These are phyloP conservation scores for Eleusine indica DNA, from an alignment of 176 grass and related monocot species.

Conservation along the genomic window DNA sequence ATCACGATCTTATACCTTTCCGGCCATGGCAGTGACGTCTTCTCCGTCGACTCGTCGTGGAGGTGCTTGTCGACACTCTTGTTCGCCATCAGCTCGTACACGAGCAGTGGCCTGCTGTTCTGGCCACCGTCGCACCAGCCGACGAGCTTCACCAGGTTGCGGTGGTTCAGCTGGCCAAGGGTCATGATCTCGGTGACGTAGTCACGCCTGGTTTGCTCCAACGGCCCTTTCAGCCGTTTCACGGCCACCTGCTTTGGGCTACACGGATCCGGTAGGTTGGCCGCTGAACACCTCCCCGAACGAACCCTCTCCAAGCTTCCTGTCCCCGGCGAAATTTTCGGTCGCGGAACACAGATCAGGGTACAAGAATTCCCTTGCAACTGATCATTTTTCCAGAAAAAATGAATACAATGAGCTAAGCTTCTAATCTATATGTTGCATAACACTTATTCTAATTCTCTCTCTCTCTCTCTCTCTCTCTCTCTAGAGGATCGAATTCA, in stretches of 20 bases:
- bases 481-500: too few species aligned
- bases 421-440: too few species aligned
- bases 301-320: neutral
- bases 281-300: conserved; percentile 26
- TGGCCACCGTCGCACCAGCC: neutral
- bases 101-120: neutral
- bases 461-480: too few species aligned
- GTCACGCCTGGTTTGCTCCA: neutral
- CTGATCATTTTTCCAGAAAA: neutral
- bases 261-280: neutral
- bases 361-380: conserved; percentile 28
- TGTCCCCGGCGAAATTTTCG: neutral
- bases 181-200: conserved; percentile 18
- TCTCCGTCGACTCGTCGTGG: neutral
- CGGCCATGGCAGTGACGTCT: neutral
- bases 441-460: too few species aligned
- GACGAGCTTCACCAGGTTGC: conserved; percentile 12
- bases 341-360: neutral
- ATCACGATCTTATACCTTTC: conserved; percentile 14
- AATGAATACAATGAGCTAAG: too few species aligned
- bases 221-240: neutral
- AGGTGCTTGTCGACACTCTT: neutral
- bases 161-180: neutral
- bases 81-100: conserved; percentile 27
- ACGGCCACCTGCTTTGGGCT: conserved; percentile 1